Evolutionary conservation across 2,329 filamentous ascomycete genomes (phyloP).

Genomic region (Venturia nashicola): DNA sequence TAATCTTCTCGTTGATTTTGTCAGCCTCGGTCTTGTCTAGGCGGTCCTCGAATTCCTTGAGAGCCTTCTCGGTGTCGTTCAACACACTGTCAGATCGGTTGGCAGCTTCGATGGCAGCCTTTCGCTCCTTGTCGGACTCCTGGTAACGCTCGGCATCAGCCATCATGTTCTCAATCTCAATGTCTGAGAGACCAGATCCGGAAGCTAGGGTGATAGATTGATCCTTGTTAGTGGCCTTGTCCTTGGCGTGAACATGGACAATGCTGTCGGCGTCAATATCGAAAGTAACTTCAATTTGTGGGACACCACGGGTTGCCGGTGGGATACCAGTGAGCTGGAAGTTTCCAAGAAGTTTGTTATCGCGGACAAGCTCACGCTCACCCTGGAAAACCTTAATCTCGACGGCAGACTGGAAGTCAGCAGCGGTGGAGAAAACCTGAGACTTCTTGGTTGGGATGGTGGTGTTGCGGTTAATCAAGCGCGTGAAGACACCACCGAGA

Average conservation of each 20-base stretch:
- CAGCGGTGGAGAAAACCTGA: slow-evolving; percentile 92
- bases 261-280: slow-evolving; percentile 98
- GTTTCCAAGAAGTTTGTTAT: slow-evolving; percentile 98
- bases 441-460: slow-evolving; percentile 99
- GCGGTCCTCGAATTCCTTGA: slow-evolving; percentile 92
- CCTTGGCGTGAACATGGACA: slow-evolving; percentile 94
- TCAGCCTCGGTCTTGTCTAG: slow-evolving; percentile 95
- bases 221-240: slow-evolving; percentile 99
- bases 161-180: slow-evolving; percentile 95
- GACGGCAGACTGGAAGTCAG: slow-evolving; percentile 96
- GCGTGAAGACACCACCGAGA: slow-evolving; percentile 93
- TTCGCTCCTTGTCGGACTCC: slow-evolving; percentile 92
- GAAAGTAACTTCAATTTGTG: slow-evolving; percentile 95
- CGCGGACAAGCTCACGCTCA: slow-evolving; percentile 95
- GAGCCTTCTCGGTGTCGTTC: slow-evolving; percentile 95
- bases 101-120: slow-evolving; percentile 85
- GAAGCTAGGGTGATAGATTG: slow-evolving; percentile 99
- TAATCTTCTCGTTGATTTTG: slow-evolving; percentile 87
- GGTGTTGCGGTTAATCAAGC: slow-evolving; percentile 97
- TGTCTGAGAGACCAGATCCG: slow-evolving; percentile 88
- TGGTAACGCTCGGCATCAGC: slow-evolving; percentile 95
- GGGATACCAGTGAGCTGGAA: slow-evolving; percentile 98
- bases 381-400: slow-evolving; percentile 99
- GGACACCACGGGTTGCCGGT: slow-evolving; percentile 89
- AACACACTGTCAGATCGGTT: slow-evolving; percentile 94